Evolutionary conservation across 2,329 filamentous ascomycete genomes (phyloP).

Genomic region (Fusarium sp.): DNA sequence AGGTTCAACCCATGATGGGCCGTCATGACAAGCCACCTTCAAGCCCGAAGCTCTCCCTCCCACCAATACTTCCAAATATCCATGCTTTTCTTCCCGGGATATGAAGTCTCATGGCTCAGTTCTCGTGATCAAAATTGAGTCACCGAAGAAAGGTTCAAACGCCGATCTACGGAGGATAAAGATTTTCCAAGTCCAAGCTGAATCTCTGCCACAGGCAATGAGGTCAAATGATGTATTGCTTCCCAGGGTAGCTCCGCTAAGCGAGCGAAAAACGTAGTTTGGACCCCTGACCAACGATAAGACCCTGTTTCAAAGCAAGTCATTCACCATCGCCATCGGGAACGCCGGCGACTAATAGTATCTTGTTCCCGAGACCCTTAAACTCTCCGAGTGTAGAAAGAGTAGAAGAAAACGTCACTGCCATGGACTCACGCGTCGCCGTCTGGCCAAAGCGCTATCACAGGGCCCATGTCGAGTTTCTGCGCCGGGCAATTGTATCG

Average conservation of each 20-base stretch:
- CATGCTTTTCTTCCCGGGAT: not conserved
- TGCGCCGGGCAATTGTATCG: constrained; percentile 8
- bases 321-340: constrained; percentile 16
- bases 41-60: not conserved
- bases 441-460: not conserved
- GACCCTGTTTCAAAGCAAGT: constrained; percentile 28
- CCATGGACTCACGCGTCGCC: not conserved
- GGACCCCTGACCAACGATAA: constrained; percentile 16
- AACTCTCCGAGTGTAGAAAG: not conserved
- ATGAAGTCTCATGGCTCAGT: not conserved
- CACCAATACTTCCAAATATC: not conserved
- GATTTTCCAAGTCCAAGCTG: constrained; percentile 8
- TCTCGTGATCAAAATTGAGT: constrained; percentile 26
- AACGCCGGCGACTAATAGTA: constrained; percentile 8
- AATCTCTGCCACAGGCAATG: constrained; percentile 1
- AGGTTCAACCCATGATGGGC: not conserved
- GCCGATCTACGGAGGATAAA: constrained; percentile 10
- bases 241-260: constrained; percentile 32
- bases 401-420: not conserved
- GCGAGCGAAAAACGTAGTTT: constrained; percentile 15
- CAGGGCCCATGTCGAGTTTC: not conserved
- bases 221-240: constrained; percentile 34
- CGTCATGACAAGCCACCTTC: not conserved
- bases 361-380: constrained; percentile 2
- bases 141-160: not conserved